Base-by-base conservation (phyloP, 2,329 filamentous ascomycete genomes). In the Trichothecium roseum region DNA sequence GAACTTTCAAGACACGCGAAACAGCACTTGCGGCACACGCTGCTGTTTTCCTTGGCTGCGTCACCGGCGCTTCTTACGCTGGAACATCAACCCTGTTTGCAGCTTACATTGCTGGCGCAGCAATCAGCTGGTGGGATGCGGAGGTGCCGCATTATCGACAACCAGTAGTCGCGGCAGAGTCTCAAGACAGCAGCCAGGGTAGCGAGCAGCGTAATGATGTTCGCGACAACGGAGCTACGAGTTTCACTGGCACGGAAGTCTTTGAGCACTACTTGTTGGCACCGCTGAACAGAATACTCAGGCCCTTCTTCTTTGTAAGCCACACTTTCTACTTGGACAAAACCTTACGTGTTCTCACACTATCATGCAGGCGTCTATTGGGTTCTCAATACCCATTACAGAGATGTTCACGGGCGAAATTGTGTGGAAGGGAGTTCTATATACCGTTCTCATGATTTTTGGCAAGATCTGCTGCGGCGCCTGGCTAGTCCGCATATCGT, bases 321-420 rank as follows among this genome's bases (percentile, higher is more conserved):
- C 10, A 12, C n/a, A 8, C 2, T 7, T 2, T 2, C 7, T 3
- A 14, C 5, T 10, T 4, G 3, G 9, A 24, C 1, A 2, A 2
- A 8, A 8, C 10, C 9, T 18, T 6, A 1, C 5, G 14, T 20
- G 28, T 5, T 40, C 16, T 2, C 30, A 46, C 27, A 38, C 28
- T 3, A 1, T 2, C 6, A 2, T 2, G 1, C 14, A 68, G 64
- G 64, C 70, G 1, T 74, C 70, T 0, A 81, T 89, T 26, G 84
- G 84, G 0, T 88, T 89, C 50, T 79, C 83, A 0, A 82, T 91
- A 2, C 84, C 84, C 0, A 79, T 89, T 20, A 73, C 69, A 0
- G 58, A 72, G 5, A 76, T 91, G 65, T 89, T 87, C 45, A 52
- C 53, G 0, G 72, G 72, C 0, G 48, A 58, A 0, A 65, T 83